phyloP scores from a whole-genome alignment of 177 flowering plant genomes.

The Vitis hybrid region DNA sequence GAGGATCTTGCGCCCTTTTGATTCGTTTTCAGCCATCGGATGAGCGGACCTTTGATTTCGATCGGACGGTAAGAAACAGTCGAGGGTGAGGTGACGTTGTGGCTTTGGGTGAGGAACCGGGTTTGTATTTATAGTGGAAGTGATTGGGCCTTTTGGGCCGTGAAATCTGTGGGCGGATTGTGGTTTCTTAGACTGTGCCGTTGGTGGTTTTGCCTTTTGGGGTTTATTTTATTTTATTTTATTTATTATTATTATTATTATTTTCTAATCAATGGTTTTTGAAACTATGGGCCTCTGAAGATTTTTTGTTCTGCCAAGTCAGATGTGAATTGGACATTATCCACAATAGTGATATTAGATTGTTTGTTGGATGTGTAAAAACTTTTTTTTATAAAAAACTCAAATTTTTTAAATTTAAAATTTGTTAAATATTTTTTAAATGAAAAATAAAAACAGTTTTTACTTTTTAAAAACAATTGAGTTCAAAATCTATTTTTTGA shows the following conservation, averaged over 20 bases:
- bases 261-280: neutral
- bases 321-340: no score
- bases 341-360: no score
- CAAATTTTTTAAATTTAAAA: no score
- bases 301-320: no score
- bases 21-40: conserved; percentile 20
- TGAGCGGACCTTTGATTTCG: neutral
- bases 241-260: no score
- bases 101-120: neutral
- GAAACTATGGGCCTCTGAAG: neutral
- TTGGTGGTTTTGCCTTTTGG: neutral
- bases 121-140: neutral
- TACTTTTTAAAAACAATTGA: no score
- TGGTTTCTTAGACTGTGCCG: neutral
- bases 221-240: neutral
- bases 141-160: neutral
- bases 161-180: conserved; percentile 6
- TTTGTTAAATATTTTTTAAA: no score
- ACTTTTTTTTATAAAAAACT: no score
- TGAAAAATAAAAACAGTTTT: no score
- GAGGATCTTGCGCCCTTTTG: conserved; percentile 38
- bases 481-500: no score
- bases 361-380: no score
- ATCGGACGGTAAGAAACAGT: conserved; percentile 1
- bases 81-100: neutral